Evolutionary conservation across 768 basidiomycete genomes (phyloP), one percentile per base, ranked within the genome.

Genomic region (Lentinula sp.): DNA sequence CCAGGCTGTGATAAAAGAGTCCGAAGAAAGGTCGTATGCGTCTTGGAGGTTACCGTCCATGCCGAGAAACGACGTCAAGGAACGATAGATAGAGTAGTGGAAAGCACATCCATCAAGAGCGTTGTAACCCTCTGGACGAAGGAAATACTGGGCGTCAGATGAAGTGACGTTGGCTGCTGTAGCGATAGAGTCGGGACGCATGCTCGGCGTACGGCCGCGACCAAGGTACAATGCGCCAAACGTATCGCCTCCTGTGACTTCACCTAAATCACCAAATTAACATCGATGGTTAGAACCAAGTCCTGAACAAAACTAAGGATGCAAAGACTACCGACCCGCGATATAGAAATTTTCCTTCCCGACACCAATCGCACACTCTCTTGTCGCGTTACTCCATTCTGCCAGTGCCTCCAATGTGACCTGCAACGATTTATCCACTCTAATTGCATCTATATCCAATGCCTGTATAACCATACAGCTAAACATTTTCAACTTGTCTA

Each of bases 31-130:
- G 68, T 97, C 95, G 72, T 88, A 95, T 8, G 92, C 94, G 58
- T 93, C 95, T 63, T 88, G 82, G 32, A 97, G 78, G 71, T 96
- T 96, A 67, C 95, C 95, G 69, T 97, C 95, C 93, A 96, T 95
- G 58, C 94, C 94, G 49, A 96, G 81, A 77, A 95, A 93, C 53
- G 95, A 90, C 33, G 87, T 77, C 54, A 96, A 75, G 1, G 90
- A 76, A 62, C 95, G 95, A 70, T 97, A 96, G 59, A 88, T 88
- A 51, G 95, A 96, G 72, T 96, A 97, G 71, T 97, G 95, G 79
- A 96, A 96, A 0, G 95, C 94, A 53, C 86, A 85, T 39, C 79
- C 78, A 66, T 97, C 95, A 50, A 97, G 77, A 28, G 74, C 88
- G 61, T 83, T 85, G n/a, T 79, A 68, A 6, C 77, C 76, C 15